Base-by-base conservation (phyloP, 2,329 filamentous ascomycete species). In the Graphiopsis chlorocephala region DNA sequence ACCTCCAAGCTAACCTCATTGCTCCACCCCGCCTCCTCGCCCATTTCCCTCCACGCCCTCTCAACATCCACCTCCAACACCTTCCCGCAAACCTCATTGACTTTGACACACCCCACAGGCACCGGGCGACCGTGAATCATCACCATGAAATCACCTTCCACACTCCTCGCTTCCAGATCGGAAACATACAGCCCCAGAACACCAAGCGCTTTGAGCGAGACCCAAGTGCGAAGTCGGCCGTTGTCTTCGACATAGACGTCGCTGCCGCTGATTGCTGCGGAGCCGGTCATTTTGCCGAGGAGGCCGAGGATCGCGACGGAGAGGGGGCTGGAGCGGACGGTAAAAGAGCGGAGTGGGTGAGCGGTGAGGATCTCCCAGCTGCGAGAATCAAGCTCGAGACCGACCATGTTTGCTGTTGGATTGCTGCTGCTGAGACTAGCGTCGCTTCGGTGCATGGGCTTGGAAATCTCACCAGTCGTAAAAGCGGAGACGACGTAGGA, bases 241-340 rank as follows among this genome's bases (percentile, higher is more conserved):
- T 86, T 88, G 8, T 83, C 80, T 38, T 84, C 78, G 69, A 88
- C 74, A 35, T 83, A 84, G 52, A 88, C 83, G 29, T 85, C 82
- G n/a, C 81, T 88, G 42, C 81, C 83, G 1, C 89, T 80, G 8
- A 97, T 84, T 0, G 92, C 93, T 1, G 92, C 93, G 0, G 89
- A 87, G 0, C 93, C 94, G 0, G 92, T 92, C 91, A 98, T 96
- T 77, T 97, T 97, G 2, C 86, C 90, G 3, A 96, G 69, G 1
- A 98, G 80, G 0, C 94, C 94, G 0, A 98, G 77, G 20, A 90
- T 88, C 0, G 91, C 88, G 1, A 93, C 81, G 50, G 78, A 79
- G 0, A 89, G 79, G 0, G 76, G 71, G 20, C 73, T 75, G 1
- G 79, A 76, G 12, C 71, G 66, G 6, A 78, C 71, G 3, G 73